A percentile compares a stretch with the other conserved stretches of the same genome.
Evolutionary conservation across 768 basidiomycete species (phyloP).

Genomic region (Boletus speciosus): DNA sequence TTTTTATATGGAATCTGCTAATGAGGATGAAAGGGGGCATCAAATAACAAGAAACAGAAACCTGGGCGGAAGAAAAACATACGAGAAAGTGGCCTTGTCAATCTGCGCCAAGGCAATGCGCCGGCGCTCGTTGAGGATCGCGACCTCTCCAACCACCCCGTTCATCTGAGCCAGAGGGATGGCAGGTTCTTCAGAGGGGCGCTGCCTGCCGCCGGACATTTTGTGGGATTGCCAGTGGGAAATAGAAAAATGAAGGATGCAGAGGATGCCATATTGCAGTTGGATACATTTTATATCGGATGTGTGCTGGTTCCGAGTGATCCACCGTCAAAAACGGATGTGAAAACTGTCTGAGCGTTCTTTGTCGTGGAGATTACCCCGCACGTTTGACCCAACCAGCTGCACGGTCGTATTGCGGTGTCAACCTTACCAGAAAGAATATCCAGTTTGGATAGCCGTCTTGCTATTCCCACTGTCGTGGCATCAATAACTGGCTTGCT

Average conservation of each 20-base stretch:
- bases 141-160: neutral
- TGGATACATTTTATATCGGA: neutral
- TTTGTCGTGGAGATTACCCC: neutral
- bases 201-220: neutral
- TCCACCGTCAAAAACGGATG: no score
- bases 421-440: no score
- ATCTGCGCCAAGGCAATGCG: slow-evolving; percentile 19
- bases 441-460: no score
- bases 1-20: slow-evolving; percentile 80
- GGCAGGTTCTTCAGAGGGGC: neutral
- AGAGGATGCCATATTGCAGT: neutral
- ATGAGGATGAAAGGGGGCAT: neutral
- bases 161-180: neutral
- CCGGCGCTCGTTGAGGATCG: neutral
- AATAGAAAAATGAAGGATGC: neutral
- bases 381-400: neutral
- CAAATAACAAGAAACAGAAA: neutral
- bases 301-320: no score
- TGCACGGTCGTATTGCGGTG: neutral
- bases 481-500: no score
- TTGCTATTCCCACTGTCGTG: no score
- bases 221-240: neutral
- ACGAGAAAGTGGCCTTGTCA: slow-evolving; percentile 1
- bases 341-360: neutral
- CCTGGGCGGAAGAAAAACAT: neutral